Percentiles rank a stretch among this genome's conserved stretches.
phyloP scores from a whole-genome alignment of 2,329 filamentous ascomycete species.

The Pezicula rhizophila region DNA sequence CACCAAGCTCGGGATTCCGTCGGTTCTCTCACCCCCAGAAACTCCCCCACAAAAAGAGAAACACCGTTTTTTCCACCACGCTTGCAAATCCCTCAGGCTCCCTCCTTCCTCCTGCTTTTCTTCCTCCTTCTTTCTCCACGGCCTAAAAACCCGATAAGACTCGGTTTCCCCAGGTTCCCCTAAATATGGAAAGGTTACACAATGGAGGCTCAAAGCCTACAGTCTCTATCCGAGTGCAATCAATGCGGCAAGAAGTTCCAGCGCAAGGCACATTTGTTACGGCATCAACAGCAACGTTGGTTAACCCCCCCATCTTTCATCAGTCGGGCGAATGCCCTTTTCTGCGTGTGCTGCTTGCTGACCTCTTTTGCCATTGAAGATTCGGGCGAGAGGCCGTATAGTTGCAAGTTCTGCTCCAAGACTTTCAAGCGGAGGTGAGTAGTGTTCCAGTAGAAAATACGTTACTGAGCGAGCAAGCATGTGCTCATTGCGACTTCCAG shows the following conservation, averaged over 20 bases:
- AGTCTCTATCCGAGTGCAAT: constrained; percentile 20
- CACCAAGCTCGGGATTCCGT: too few relatives aligned
- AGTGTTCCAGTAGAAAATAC: neutral
- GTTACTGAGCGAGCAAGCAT: neutral
- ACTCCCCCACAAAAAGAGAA: too few relatives aligned
- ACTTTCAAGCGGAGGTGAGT: constrained; percentile 28
- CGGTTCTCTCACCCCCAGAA: too few relatives aligned
- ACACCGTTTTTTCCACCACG: too few relatives aligned
- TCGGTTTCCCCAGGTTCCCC: neutral
- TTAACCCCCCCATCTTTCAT: constrained; percentile 1
- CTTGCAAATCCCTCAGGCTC: too few relatives aligned
- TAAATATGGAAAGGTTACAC: constrained; percentile 1
- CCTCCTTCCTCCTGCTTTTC: too few relatives aligned
- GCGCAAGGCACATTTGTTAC: constrained; percentile 27
- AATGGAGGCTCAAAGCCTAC: constrained; percentile 28
- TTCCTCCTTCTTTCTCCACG: neutral
- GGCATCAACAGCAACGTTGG: constrained; percentile 28
- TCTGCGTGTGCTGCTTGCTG: neutral
- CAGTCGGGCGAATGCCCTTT: neutral
- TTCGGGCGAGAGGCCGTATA: constrained; percentile 25
- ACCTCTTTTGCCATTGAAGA: constrained; percentile 13
- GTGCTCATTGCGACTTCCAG: constrained; percentile 23
- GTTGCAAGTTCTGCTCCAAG: constrained; percentile 28
- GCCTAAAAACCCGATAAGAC: neutral
- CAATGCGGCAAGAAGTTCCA: constrained; percentile 29